Base-by-base conservation (phyloP, 2,329 filamentous ascomycete genomes). In the Hortaea sp. region DNA sequence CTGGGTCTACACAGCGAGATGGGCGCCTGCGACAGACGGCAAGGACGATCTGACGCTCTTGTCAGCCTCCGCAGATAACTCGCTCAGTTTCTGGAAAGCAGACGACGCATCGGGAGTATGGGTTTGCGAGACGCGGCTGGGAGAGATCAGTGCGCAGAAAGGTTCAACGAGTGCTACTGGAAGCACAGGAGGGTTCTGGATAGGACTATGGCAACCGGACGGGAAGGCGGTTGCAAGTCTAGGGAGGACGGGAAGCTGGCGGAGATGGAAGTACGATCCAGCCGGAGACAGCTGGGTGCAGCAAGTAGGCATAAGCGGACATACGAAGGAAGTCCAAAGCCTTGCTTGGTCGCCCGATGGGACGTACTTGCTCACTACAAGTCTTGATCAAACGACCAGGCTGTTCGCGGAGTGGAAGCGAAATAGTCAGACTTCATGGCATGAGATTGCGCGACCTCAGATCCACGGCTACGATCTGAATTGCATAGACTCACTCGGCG, bases 381-480 rank as follows among this genome's bases (percentile, higher is more conserved):
- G 88, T 61, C 79, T 81, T 6, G 92, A 98, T 66, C 92, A 98
- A 68, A 98, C 92, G 0, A 95, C 90, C 3, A 77, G 92, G 42
- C 74, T 97, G 13, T 87, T 90, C 63, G 84, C 87, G 1, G 72
- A 81, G 58, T 97, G 90, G 92, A 76, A 75, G 20, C 71, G 72
- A 29, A 50, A 64, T 2, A 57, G 61, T 3, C 39, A 37, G 13
- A 12, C 6, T 37, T 88, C 87, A 7, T 98, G 92, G 92, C 90
- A 97, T 66, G 92, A 98, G 65, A 88, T 97, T 72, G 84, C 89
- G 1, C 76, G 92, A 42, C 92, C 92, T 4, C 92, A 98, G 64
- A 98, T 98, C 53, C 92, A 98, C 63, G 92, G 92, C 34, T 98
- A 98, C 64, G 90, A 98, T 64, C 76, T 98, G 45, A 98, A 97